These are phyloP conservation scores for Mariannaea elegans DNA, from an alignment of 2,329 filamentous ascomycete genomes.

Conservation along the genomic window DNA sequence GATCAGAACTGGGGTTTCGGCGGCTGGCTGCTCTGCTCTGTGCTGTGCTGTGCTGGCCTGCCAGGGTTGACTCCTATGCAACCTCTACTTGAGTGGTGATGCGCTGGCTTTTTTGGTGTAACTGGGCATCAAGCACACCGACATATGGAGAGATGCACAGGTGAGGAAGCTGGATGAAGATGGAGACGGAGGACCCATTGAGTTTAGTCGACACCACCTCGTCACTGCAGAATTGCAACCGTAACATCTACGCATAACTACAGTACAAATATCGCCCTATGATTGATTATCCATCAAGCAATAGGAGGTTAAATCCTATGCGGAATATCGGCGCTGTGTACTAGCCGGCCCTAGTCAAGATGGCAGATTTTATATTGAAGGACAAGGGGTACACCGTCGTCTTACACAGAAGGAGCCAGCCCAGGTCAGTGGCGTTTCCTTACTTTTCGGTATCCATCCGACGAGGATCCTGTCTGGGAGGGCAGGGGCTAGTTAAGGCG, in stretches of 20 bases:
- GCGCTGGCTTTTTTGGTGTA: constrained; percentile 10
- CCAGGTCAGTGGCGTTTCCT: constrained; percentile 11
- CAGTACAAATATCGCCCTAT: not conserved
- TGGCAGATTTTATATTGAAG: constrained; percentile 9
- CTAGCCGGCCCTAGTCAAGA: too few relatives aligned
- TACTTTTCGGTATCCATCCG: constrained; percentile 1
- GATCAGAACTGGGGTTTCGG: not conserved
- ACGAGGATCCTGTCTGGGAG: constrained; percentile 10
- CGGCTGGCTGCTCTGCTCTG: not conserved
- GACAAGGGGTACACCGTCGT: constrained; percentile 16
- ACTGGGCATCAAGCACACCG: constrained; percentile 6
- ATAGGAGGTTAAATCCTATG: too few relatives aligned
- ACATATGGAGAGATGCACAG: not conserved
- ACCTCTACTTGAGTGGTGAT: not conserved
- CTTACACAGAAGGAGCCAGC: constrained; percentile 23
- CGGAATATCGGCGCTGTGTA: too few relatives aligned
- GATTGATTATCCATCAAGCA: too few relatives aligned
- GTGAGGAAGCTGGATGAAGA: not conserved
- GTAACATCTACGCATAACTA: not conserved
- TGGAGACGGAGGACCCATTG: too few relatives aligned
- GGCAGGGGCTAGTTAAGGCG: constrained; percentile 8
- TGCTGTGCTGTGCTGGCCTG: not conserved
- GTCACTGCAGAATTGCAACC: not conserved
- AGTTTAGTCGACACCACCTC: not conserved
- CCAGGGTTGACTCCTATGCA: not conserved